Conservation (phyloP, 202 grass and related monocot species). For the Digitaria exilis region DNA sequence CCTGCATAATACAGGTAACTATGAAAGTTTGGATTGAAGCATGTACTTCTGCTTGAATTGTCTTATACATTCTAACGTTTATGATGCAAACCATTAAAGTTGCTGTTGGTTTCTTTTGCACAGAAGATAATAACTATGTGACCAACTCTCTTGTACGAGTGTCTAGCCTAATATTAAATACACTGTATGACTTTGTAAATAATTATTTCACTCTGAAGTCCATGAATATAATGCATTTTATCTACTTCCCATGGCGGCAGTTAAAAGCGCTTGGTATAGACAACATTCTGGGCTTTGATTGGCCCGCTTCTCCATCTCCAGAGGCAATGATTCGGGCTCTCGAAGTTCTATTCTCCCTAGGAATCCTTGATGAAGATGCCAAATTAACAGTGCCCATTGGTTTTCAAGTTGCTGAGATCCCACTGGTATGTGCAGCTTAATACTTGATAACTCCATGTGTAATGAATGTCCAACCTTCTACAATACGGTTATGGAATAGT, state of each 20-base stretch:
- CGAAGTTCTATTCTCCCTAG: conserved; percentile 87
- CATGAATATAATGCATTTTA: conserved; percentile 11
- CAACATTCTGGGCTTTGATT: conserved; percentile 98
- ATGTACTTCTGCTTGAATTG: conserved; percentile 13
- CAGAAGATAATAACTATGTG: not conserved
- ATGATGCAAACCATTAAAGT: not conserved
- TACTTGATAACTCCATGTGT: conserved; percentile 13
- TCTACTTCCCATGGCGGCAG: conserved; percentile 49
- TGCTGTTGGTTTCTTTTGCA: not conserved
- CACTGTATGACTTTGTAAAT: not conserved
- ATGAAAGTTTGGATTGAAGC: conserved; percentile 24
- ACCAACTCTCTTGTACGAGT: not conserved
- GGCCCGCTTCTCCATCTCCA: conserved; percentile 91
- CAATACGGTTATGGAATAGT: conserved; percentile 19
- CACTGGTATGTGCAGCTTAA: conserved; percentile 63
- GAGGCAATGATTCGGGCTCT: conserved; percentile 92
- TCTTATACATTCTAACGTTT: not conserved
- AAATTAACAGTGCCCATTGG: conserved; percentile 90
- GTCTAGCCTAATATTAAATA: not conserved
- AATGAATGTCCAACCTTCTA: not conserved
- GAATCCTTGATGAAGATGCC: conserved; percentile 93
- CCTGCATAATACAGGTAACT: conserved; percentile 86
- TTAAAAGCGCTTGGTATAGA: conserved; percentile 97
- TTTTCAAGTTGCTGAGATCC: conserved; percentile 92
- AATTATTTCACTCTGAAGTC: not conserved